Base-by-base conservation (phyloP, 1,284 basidiomycete genomes). In the Rhodotorula sp. region DNA sequence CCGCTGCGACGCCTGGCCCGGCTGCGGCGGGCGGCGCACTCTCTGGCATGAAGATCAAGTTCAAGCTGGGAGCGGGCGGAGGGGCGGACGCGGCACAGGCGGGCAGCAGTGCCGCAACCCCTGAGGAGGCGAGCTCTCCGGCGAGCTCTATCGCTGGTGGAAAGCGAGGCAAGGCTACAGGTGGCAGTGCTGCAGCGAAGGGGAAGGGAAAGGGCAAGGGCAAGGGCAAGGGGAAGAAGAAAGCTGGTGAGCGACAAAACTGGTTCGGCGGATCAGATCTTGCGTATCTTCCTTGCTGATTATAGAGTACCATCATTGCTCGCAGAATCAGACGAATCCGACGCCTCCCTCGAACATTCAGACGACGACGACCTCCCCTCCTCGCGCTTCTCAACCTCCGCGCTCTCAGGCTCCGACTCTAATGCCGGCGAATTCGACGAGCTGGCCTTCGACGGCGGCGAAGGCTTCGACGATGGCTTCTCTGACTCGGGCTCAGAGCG, bases 21-120 rank as follows among this genome's bases (percentile, higher is more conserved):
- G 58, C 52, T 1, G 58, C 56, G 7, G 52, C 46, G 0, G 63
- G 47, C 31, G 46, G 15, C 18, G 50, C 62, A 11, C 47, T 60
- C 13, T n/a, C 51, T 6, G 68, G 64, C 13, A 61, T 74, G 53
- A 74, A 74, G 64, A 72, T 74, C 61, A 72, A 72, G 59, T 74
- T 74, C 73, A 74, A 72, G 53, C 53, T 74, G 4, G 70, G 69
- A 13, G 61, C 46, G 20, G 56, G 34, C 22, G 55, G 30, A 24
- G 37, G 24, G 55, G 40, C 4, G 13, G 50, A 15, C 2, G 10
- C 59, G 11, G 34, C 50, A 10, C 44, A 48, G 28, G 55, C 18
- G 18, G 55, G 34, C 22, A 62, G 64, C 26, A 20, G n/a, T n/a
- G 44, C 62, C 24, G 47, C 30, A 24, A 28, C 47, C 18, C 31